Evolutionary conservation across 192 early-diverging fungal genomes (phyloP).

Genomic region (Rhizoclosmatium globosum): DNA sequence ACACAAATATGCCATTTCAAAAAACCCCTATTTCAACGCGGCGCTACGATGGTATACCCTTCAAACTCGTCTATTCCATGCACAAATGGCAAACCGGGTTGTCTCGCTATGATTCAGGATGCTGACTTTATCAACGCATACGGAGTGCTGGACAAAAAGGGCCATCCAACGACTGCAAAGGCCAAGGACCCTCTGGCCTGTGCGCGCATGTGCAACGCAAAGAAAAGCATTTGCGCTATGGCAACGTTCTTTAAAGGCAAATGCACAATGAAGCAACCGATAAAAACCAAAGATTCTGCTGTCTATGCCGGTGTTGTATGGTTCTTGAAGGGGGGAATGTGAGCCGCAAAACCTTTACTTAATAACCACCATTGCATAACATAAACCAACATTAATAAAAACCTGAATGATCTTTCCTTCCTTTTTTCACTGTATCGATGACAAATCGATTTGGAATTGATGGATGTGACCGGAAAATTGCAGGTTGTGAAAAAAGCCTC

Average conservation of each 20-base stretch:
- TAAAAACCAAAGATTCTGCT: neutral
- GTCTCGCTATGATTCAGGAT: neutral
- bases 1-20: neutral
- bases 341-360: no score
- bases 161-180: neutral
- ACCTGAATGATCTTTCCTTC: no score
- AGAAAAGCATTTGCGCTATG: conserved; percentile 3
- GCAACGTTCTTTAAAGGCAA: conserved; percentile 1
- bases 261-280: conserved; percentile 16
- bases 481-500: no score
- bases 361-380: no score
- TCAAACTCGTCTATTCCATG: neutral
- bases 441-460: no score
- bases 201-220: neutral
- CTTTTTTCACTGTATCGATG: no score
- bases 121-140: conserved; percentile 13
- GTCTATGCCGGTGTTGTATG: conserved; percentile 6
- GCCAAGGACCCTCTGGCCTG: neutral
- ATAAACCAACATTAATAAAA: no score
- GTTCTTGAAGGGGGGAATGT: neutral
- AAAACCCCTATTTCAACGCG: neutral
- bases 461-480: no score
- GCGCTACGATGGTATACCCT: conserved; percentile 4
- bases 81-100: neutral
- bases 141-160: neutral